Evolutionary conservation across 345 rosid species (phyloP), one percentile per base, ranked within the genome.

Genomic region (Salix caprea): DNA sequence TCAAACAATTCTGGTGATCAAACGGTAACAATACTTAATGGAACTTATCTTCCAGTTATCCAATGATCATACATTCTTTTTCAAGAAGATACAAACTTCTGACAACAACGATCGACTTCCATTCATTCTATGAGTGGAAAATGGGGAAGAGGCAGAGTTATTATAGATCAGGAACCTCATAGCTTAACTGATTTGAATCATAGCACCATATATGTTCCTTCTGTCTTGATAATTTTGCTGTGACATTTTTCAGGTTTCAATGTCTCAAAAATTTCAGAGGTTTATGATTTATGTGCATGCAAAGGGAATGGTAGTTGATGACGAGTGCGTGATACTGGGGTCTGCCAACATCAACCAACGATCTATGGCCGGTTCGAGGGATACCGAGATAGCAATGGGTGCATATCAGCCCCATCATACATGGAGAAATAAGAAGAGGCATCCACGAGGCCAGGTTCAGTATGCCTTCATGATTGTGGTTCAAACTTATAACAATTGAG

Each of bases 361-460:
- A 70, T 92, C 96, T 26, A 69, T 92, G 91, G 94, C 97, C 34
- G 96, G 98, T 73, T 85, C 92, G 10, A 82, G 95, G 74, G 97
- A 92, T 79, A 94, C 98, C 0, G 96, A 94, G 85, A 92, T 94
- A 50, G 98, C 96, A 62, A 92, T 94, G 86, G 98, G 96, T 7
- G 91, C 91, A 16, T 90, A 89, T 77, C 97, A 92, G 80, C 90
- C 89, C 12, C 84, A 85, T 32, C 82, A 92, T 67, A 89, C 90
- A n/a, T 88, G 94, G 90, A 80, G 78, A 39, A 72, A 88, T 68
- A 87, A 74, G 78, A 83, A 84, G 70, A 79, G 80, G 67, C 94
- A 87, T 67, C 94, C 94, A 18, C 84, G 68, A n/a, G 93, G 98
- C 68, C 96, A 93, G 89, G 92, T 91, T 54, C 39, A 34, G 36